Evolutionary conservation across 768 basidiomycete species (phyloP).

Genomic region (Pluteus cervinus): DNA sequence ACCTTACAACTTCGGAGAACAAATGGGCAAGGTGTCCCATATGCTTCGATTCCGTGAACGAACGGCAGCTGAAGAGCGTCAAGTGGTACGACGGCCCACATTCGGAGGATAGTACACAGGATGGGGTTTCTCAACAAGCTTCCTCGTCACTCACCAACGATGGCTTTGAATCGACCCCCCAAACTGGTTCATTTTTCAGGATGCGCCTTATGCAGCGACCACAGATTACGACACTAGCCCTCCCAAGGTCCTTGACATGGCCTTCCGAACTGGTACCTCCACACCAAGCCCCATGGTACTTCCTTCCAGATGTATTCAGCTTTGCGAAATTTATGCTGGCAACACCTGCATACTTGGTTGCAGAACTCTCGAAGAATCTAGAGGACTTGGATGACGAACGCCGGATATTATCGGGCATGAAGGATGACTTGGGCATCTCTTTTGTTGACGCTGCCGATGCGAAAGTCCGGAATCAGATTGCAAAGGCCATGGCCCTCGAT

Average conservation of each 20-base stretch:
- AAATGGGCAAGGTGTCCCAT: conserved; percentile 95
- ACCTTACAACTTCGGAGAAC: conserved; percentile 76
- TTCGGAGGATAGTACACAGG: conserved; percentile 24
- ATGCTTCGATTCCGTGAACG: conserved; percentile 90
- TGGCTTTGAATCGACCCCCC: conserved; percentile 33
- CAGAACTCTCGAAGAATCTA: conserved; percentile 68
- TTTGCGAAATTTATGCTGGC: conserved; percentile 97
- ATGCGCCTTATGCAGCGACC: conserved; percentile 93
- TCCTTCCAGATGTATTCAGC: conserved; percentile 83
- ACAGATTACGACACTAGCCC: conserved; percentile 89
- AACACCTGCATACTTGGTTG: conserved; percentile 76
- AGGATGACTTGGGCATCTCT: conserved; percentile 69
- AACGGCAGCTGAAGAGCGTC: conserved; percentile 86
- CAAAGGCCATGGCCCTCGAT: conserved; percentile 72
- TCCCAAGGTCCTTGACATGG: conserved; percentile 90
- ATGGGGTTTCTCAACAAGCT: conserved; percentile 22
- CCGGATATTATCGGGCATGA: conserved; percentile 52
- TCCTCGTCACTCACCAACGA: conserved; percentile 43
- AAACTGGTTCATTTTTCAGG: conserved; percentile 54
- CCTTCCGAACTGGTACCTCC: conserved; percentile 89
- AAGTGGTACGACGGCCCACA: conserved; percentile 72
- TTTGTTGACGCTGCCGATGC: conserved; percentile 79
- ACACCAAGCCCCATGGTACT: conserved; percentile 93
- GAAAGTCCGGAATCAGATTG: conserved; percentile 75
- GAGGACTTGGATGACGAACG: conserved; percentile 70